phyloP scores from a whole-genome alignment of 805 yeast species.

The Debaryomyces tyrocola region DNA sequence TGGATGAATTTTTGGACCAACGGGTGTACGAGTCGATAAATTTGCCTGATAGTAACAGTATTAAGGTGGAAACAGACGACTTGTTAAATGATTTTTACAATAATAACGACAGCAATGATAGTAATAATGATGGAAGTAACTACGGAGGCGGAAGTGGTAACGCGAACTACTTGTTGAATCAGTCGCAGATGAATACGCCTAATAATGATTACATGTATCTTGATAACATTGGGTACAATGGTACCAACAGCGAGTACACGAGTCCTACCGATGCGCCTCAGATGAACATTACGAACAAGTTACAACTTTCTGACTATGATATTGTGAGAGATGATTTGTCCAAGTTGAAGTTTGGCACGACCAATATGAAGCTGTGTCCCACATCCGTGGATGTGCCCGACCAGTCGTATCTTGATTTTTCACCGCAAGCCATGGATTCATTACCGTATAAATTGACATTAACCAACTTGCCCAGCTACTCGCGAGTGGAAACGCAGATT shows the following conservation, averaged over 20 bases:
- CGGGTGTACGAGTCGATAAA: slow-evolving; percentile 43
- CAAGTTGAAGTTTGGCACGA: slow-evolving; percentile 54
- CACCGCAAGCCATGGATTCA: slow-evolving; percentile 30
- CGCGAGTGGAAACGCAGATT: slow-evolving; percentile 95
- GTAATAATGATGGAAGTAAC: background rate
- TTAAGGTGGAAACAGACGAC: slow-evolving; percentile 12
- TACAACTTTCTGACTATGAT: slow-evolving; percentile 23
- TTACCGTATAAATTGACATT: slow-evolving; percentile 54
- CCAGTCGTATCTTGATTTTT: slow-evolving; percentile 37
- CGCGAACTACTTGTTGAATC: background rate
- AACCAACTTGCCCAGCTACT: slow-evolving; percentile 68
- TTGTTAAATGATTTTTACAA: slow-evolving; percentile 17
- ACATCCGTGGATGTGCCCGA: slow-evolving; percentile 28
- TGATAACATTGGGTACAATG: slow-evolving; percentile 13
- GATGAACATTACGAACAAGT: background rate
- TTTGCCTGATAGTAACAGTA: background rate
- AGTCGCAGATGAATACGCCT: background rate
- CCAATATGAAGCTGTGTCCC: slow-evolving; percentile 37
- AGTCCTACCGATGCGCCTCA: slow-evolving; percentile 16
- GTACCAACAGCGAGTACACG: slow-evolving; percentile 10
- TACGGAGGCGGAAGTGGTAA: slow-evolving; percentile 14
- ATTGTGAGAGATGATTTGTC: slow-evolving; percentile 49
- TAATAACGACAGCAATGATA: background rate
- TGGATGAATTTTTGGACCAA: slow-evolving; percentile 58
- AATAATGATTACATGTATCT: slow-evolving; percentile 21